A percentile compares a stretch with the other conserved stretches of the same genome.
phyloP scores from a whole-genome alignment of 352 stramenopile genomes.

The Phytophthora pini region DNA sequence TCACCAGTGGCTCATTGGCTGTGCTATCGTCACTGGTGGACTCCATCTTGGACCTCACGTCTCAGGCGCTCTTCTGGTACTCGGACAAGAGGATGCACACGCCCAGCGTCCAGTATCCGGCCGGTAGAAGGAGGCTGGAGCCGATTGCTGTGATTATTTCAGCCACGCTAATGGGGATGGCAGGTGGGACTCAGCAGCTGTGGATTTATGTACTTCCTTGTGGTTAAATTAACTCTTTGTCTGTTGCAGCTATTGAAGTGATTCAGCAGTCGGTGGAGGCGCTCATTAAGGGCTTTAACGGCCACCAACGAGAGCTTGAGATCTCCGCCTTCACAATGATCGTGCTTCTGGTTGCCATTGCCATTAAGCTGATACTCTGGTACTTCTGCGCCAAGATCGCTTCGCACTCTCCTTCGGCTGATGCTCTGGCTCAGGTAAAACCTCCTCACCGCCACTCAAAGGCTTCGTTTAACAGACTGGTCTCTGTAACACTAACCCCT shows the following conservation, averaged over 20 bases:
- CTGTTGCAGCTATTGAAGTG: conserved; percentile 90
- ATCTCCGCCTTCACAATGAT: conserved; percentile 71
- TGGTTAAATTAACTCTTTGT: not conserved
- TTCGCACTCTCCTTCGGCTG: conserved; percentile 67
- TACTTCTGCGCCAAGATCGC: conserved; percentile 78
- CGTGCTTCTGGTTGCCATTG: conserved; percentile 77
- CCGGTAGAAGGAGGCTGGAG: conserved; percentile 92
- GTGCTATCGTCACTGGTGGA: conserved; percentile 96
- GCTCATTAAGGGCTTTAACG: conserved; percentile 74
- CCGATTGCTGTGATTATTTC: conserved; percentile 96
- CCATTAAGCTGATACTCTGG: conserved; percentile 86
- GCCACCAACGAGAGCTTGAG: conserved; percentile 68
- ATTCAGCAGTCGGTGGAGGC: conserved; percentile 92
- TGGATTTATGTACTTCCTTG: too few species aligned
- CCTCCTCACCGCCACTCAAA: conserved; percentile 1
- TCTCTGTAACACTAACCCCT: conserved; percentile 4
- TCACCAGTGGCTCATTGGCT: conserved; percentile 91
- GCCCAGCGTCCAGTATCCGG: conserved; percentile 93
- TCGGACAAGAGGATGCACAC: conserved; percentile 93
- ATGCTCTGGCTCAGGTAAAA: conserved; percentile 74
- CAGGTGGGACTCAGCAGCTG: conserved; percentile 44
- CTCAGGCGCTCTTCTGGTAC: conserved; percentile 94
- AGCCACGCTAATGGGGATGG: conserved; percentile 97
- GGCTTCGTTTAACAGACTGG: conserved; percentile 4
- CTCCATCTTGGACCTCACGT: conserved; percentile 94